A percentile compares a stretch with the other conserved stretches of the same genome.
Conservation (phyloP, 345 rosid species). For the Luvunga scandens region DNA sequence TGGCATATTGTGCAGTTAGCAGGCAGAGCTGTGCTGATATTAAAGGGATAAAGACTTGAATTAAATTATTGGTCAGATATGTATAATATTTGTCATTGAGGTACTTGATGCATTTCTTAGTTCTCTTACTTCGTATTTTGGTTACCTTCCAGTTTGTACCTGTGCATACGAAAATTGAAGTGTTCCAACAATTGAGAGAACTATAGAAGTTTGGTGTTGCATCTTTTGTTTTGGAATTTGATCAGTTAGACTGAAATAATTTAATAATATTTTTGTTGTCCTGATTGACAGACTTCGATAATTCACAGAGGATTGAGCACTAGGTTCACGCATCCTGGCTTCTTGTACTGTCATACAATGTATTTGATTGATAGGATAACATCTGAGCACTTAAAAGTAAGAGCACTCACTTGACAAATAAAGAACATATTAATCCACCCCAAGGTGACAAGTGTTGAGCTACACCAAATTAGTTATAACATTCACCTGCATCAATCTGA, state of each 20-base stretch:
- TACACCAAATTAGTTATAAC: constrained; percentile 22
- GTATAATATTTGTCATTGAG: background rate
- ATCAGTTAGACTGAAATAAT: background rate
- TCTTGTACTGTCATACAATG: background rate
- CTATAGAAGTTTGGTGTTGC: background rate
- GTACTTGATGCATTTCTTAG: too few species aligned
- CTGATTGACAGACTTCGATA: background rate
- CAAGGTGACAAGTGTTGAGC: constrained; percentile 17
- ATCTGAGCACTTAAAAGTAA: background rate
- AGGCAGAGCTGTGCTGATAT: background rate
- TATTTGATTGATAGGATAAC: background rate
- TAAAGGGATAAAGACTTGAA: background rate
- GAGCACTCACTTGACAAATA: background rate
- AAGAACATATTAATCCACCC: constrained; percentile 10
- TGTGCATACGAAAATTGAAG: background rate
- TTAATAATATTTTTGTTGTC: background rate
- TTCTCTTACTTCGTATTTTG: constrained; percentile 1
- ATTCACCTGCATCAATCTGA: constrained; percentile 42
- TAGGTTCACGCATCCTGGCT: background rate
- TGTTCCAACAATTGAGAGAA: too few species aligned
- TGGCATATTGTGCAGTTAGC: background rate
- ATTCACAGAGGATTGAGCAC: background rate
- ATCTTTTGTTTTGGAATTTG: background rate
- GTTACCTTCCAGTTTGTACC: background rate
- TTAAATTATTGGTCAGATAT: background rate